Conservation (phyloP, 1,284 basidiomycete species). For the Spongiforma sp. region DNA sequence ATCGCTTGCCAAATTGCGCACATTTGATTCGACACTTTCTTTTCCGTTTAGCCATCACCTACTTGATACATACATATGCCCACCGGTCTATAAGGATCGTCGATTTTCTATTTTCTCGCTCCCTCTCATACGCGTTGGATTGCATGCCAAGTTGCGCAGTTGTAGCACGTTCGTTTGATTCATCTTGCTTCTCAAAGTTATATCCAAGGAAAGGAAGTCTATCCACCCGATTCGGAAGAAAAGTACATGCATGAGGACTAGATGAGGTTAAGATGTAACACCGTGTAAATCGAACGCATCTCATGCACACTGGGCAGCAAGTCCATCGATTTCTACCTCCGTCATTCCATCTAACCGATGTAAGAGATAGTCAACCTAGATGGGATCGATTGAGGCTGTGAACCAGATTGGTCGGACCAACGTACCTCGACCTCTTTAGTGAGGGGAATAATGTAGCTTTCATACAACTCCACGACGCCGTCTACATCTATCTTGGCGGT, state of each 20-base stretch:
- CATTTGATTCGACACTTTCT: constrained; percentile 8
- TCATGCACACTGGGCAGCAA: constrained; percentile 41
- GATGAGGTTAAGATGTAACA: too few species aligned
- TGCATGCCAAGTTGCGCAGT: constrained; percentile 27
- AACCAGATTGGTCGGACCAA: constrained; percentile 9
- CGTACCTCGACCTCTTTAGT: constrained; percentile 98
- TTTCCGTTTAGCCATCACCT: constrained; percentile 13
- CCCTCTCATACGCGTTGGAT: constrained; percentile 22
- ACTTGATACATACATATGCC: constrained; percentile 22
- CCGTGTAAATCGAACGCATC: background rate
- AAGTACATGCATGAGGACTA: constrained; percentile 8
- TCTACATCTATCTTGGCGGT: constrained; percentile 88
- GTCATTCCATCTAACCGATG: constrained; percentile 84
- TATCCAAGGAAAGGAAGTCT: constrained; percentile 1
- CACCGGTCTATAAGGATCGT: constrained; percentile 17
- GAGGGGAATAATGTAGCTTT: constrained; percentile 94
- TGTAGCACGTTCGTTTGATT: constrained; percentile 31
- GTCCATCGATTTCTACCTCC: constrained; percentile 76
- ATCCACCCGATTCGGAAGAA: constrained; percentile 8
- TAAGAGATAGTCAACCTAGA: constrained; percentile 90
- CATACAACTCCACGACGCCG: constrained; percentile 91
- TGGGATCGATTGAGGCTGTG: constrained; percentile 6
- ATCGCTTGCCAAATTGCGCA: constrained; percentile 9
- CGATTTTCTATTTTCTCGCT: constrained; percentile 31
- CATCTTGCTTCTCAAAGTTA: constrained; percentile 24